Conservation (phyloP, 2,329 filamentous ascomycete species). For the Fusarium virguliforme region DNA sequence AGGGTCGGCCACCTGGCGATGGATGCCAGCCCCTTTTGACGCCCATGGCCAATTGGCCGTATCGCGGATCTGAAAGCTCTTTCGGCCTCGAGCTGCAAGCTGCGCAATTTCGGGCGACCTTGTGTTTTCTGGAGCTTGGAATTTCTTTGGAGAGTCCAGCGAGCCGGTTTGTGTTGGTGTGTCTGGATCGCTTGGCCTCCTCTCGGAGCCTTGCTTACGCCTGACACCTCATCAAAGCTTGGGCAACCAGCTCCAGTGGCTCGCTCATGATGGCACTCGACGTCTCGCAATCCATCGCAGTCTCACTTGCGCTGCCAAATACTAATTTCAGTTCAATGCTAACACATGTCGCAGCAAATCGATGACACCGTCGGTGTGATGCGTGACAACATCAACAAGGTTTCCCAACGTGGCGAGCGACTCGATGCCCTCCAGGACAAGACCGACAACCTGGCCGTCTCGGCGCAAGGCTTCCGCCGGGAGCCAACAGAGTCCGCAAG, state of each 20-base stretch:
- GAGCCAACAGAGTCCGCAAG: constrained; percentile 95
- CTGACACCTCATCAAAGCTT: neutral
- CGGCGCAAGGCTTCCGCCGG: constrained; percentile 94
- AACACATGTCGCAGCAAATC: constrained; percentile 81
- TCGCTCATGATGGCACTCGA: constrained; percentile 1
- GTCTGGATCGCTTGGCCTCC: constrained; percentile 8
- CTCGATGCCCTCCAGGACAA: constrained; percentile 93
- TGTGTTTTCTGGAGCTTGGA: neutral
- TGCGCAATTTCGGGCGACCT: neutral
- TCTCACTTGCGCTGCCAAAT: neutral
- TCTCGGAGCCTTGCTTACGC: constrained; percentile 14
- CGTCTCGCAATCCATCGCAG: constrained; percentile 16
- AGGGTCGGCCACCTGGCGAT: constrained; percentile 24
- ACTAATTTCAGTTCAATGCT: constrained; percentile 24
- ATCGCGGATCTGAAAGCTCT: neutral
- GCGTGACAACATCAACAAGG: constrained; percentile 98
- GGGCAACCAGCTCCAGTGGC: constrained; percentile 2
- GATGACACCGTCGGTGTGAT: constrained; percentile 95
- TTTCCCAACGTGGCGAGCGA: constrained; percentile 91
- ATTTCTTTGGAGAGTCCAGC: neutral
- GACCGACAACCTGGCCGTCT: constrained; percentile 93
- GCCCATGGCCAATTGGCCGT: constrained; percentile 11
- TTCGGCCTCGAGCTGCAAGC: neutral
- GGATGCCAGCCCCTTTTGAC: neutral
- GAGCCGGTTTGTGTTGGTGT: neutral